These are phyloP conservation scores for Phalaenopsis aphrodite DNA, from an alignment of 106 monocot genomes.

Conservation along the genomic window DNA sequence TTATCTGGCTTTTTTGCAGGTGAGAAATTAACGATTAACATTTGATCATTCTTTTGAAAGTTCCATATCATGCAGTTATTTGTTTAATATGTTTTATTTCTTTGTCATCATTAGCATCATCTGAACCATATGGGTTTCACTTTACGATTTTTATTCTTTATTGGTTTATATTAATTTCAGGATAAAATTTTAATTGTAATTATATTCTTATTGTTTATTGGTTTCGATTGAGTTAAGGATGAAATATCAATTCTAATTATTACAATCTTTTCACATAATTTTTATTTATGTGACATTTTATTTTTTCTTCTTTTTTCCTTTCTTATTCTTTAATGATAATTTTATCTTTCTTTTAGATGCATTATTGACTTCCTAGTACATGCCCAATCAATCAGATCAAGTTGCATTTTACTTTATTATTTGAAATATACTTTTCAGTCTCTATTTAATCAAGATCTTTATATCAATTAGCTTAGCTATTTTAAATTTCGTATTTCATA, in stretches of 20 bases:
- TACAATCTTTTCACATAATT: background rate
- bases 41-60: background rate
- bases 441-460: too few species aligned
- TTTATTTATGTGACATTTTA: background rate
- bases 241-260: too few species aligned
- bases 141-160: background rate
- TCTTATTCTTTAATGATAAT: background rate
- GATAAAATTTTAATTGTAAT: background rate
- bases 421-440: too few species aligned
- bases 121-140: background rate
- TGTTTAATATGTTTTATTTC: background rate
- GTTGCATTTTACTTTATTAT: too few species aligned
- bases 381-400: too few species aligned
- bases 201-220: too few species aligned
- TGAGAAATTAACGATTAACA: constrained; percentile 20
- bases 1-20: constrained; percentile 87
- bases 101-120: background rate
- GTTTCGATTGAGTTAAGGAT: too few species aligned
- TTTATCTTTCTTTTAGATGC: background rate
- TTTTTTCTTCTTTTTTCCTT: background rate
- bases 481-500: too few species aligned
- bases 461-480: too few species aligned
- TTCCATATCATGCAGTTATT: background rate
- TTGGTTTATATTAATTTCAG: background rate
- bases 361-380: background rate